Conservation (phyloP, 345 rosid species). For the Adansonia digitata region DNA sequence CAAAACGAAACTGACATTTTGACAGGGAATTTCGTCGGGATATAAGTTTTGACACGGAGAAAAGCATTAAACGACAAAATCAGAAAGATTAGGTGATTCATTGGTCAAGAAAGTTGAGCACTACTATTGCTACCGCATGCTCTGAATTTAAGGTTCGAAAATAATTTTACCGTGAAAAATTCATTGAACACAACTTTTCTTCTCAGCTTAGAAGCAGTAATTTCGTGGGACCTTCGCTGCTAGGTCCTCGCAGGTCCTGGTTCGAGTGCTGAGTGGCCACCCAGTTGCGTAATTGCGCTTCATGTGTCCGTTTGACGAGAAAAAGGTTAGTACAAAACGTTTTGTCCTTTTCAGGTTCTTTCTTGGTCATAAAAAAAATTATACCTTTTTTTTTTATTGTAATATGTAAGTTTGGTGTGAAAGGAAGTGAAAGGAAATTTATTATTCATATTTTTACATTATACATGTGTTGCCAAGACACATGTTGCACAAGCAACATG, state of each 20-base stretch:
- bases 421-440: too few species aligned
- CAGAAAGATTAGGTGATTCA: neutral
- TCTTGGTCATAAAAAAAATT: too few species aligned
- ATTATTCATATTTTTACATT: neutral
- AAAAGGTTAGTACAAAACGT: too few species aligned
- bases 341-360: too few species aligned
- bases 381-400: too few species aligned
- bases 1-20: too few species aligned
- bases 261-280: too few species aligned
- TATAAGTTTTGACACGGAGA: neutral
- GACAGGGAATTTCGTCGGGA: neutral
- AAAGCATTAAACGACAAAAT: neutral
- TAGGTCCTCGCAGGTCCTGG: too few species aligned
- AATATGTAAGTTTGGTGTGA: too few species aligned
- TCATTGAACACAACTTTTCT: neutral
- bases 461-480: neutral
- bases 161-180: neutral
- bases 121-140: neutral
- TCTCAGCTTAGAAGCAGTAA: neutral
- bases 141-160: neutral
- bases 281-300: too few species aligned
- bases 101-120: neutral
- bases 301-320: too few species aligned
- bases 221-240: neutral
- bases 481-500: neutral